phyloP scores from a whole-genome alignment of 2,329 filamentous ascomycete species.

The Grosmannia serpens region DNA sequence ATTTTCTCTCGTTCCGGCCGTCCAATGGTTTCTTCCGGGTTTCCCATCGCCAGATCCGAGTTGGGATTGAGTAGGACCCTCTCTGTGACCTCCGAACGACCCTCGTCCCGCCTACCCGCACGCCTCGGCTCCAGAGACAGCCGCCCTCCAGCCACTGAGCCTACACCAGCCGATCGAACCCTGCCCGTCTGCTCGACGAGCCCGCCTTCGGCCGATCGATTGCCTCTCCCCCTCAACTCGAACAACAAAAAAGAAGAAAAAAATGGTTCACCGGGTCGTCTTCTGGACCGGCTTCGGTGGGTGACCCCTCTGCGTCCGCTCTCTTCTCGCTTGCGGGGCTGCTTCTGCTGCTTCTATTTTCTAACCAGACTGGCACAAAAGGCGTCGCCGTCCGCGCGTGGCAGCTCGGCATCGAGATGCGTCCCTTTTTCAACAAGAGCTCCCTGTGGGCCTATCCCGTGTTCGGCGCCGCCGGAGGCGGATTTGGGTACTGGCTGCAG shows the following conservation, averaged over 20 bases:
- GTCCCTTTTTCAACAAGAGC: conserved; percentile 75
- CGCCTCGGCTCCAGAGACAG: not conserved
- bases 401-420: conserved; percentile 98
- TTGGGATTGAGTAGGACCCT: not conserved
- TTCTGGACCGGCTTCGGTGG: conserved; percentile 91
- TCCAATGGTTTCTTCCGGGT: conserved; percentile 10
- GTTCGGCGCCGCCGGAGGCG: conserved; percentile 74
- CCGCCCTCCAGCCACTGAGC: not conserved
- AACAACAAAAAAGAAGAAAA: conserved; percentile 13
- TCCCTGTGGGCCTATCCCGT: conserved; percentile 87
- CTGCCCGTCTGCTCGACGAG: not conserved
- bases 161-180: not conserved
- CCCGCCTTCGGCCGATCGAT: not conserved
- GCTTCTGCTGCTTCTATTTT: not conserved
- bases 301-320: conserved; percentile 19
- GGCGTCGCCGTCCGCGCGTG: conserved; percentile 86
- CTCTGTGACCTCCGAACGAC: not conserved
- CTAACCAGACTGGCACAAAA: conserved; percentile 24
- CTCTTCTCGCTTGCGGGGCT: too few relatives aligned
- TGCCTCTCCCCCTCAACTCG: not conserved
- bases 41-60: conserved; percentile 11
- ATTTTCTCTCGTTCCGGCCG: conserved; percentile 3
- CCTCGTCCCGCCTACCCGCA: not conserved
- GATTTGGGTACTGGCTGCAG: conserved; percentile 95
- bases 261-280: conserved; percentile 54